Evolutionary conservation across 768 basidiomycete species (phyloP).

Genomic region (Cubamyces sp.): DNA sequence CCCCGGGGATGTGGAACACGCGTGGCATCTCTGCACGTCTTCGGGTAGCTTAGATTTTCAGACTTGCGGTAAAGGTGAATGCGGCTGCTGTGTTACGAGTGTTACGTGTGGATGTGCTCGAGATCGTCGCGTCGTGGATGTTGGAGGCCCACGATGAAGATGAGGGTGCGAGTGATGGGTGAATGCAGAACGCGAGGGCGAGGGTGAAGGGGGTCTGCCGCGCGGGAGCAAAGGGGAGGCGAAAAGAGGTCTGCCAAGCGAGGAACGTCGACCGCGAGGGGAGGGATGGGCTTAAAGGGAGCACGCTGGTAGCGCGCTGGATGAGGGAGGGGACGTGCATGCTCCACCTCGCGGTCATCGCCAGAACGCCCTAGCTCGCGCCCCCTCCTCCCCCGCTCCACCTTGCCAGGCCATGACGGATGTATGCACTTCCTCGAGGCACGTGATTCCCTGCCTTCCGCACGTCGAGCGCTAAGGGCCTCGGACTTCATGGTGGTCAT

Average conservation of each 20-base stretch:
- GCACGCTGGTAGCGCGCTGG: too few species aligned
- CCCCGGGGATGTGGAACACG: conserved; percentile 62
- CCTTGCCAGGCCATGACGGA: neutral
- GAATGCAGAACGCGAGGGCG: neutral
- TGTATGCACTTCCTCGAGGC: neutral
- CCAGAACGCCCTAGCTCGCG: neutral
- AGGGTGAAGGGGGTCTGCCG: neutral
- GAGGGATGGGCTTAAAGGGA: too few species aligned
- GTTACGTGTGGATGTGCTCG: neutral
- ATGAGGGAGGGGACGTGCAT: neutral
- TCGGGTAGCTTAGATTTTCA: neutral
- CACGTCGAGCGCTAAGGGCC: too few species aligned
- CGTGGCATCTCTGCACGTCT: conserved; percentile 19
- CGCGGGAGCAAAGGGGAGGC: neutral
- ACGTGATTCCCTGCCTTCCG: too few species aligned
- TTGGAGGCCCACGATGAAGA: neutral
- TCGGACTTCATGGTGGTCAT: too few species aligned
- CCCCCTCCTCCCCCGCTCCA: neutral
- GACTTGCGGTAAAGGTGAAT: too few species aligned
- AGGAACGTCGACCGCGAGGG: too few species aligned
- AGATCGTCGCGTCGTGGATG: neutral
- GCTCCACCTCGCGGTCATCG: neutral
- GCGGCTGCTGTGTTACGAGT: neutral
- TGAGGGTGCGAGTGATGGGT: neutral
- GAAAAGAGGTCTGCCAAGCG: too few species aligned